Percentiles rank a stretch among this genome's conserved stretches.
phyloP scores from a whole-genome alignment of 1,284 basidiomycete genomes.

The Psilocybe mexicana region DNA sequence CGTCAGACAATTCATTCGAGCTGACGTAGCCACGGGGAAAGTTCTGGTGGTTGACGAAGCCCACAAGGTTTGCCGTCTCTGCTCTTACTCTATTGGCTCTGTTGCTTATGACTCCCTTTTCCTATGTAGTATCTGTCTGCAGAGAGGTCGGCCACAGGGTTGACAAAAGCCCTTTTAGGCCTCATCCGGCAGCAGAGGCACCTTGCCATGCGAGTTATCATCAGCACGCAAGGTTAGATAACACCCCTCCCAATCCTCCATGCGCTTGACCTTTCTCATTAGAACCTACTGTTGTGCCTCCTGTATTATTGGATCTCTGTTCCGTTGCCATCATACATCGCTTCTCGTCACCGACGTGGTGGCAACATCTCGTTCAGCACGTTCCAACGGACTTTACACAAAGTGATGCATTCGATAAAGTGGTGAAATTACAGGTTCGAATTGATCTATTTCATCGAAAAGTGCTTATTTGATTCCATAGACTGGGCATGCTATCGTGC shows the following conservation, averaged over 20 bases:
- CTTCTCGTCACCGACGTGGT: constrained; percentile 76
- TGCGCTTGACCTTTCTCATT: constrained; percentile 4
- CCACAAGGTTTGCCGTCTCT: constrained; percentile 53
- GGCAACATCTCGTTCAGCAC: constrained; percentile 65
- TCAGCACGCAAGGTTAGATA: constrained; percentile 66
- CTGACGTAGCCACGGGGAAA: constrained; percentile 63
- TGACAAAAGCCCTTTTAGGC: constrained; percentile 58
- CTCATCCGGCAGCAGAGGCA: constrained; percentile 72
- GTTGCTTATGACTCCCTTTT: neutral
- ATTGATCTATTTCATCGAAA: neutral
- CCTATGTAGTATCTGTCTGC: constrained; percentile 56
- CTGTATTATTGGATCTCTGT: constrained; percentile 68
- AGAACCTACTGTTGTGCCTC: constrained; percentile 75
- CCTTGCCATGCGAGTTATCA: constrained; percentile 68
- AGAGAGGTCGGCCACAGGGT: constrained; percentile 44
- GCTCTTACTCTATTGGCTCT: neutral
- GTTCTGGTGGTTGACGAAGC: constrained; percentile 75
- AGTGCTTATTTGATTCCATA: constrained; percentile 23
- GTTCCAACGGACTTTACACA: constrained; percentile 61
- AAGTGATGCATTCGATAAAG: constrained; percentile 62
- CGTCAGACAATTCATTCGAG: constrained; percentile 63
- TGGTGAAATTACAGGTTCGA: constrained; percentile 62
- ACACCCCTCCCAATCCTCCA: neutral
- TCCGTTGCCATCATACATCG: constrained; percentile 64
- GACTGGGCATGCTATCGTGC: constrained; percentile 67